These are phyloP conservation scores for Candida jianshihensis DNA, from an alignment of 805 yeast genomes.

Conservation along the genomic window DNA sequence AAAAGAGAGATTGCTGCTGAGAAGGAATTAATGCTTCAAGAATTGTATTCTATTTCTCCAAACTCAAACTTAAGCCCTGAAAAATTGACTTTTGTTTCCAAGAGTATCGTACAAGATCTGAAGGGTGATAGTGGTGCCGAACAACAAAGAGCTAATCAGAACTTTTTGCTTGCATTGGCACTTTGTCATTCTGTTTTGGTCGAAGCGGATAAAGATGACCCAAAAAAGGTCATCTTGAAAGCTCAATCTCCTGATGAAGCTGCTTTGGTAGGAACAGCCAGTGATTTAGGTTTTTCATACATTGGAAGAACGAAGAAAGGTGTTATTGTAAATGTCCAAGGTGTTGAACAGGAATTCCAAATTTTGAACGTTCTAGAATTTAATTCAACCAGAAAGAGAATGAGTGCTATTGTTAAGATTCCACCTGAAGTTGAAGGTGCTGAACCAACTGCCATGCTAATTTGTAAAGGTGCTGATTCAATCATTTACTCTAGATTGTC, in stretches of 20 bases:
- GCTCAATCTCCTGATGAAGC: conserved; percentile 89
- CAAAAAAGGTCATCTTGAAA: conserved; percentile 48
- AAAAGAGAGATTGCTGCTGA: conserved; percentile 50
- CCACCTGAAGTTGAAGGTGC: conserved; percentile 41
- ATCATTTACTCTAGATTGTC: conserved; percentile 58
- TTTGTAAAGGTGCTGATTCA: conserved; percentile 83
- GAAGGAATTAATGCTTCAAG: conserved; percentile 49
- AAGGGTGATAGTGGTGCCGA: conserved; percentile 40
- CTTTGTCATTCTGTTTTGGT: conserved; percentile 74
- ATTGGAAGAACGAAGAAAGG: conserved; percentile 65
- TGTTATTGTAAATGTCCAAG: conserved; percentile 57
- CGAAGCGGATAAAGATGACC: conserved; percentile 56
- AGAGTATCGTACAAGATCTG: conserved; percentile 57
- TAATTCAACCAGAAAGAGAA: conserved; percentile 79
- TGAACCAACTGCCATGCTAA: conserved; percentile 50
- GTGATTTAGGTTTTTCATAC: conserved; percentile 68
- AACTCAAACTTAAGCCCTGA: conserved; percentile 41
- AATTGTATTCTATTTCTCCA: conserved; percentile 30
- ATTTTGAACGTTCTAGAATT: conserved; percentile 64
- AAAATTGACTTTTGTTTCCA: conserved; percentile 65
- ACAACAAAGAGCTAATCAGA: conserved; percentile 57
- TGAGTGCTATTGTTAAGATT: conserved; percentile 71
- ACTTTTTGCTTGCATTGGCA: conserved; percentile 70
- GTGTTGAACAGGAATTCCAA: conserved; percentile 61
- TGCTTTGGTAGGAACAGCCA: conserved; percentile 74